Percentiles rank a stretch among this genome's conserved stretches.
Evolutionary conservation across 345 rosid species (phyloP).

Genomic region (Raphanus raphanistrum): DNA sequence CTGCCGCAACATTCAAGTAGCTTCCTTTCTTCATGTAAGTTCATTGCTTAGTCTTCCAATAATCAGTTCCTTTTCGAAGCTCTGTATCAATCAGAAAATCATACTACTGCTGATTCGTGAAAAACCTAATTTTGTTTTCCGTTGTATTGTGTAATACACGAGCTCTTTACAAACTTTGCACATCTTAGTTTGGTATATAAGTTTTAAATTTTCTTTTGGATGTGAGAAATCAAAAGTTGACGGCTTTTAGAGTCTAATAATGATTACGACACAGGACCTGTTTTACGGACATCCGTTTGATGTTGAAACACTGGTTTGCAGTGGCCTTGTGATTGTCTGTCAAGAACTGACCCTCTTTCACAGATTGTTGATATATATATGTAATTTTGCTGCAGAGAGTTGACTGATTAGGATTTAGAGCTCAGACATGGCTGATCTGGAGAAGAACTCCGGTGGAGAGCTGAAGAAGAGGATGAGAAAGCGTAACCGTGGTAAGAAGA

Average conservation of each 20-base stretch:
- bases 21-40: slow-evolving; percentile 1
- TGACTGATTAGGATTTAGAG: slow-evolving; percentile 11
- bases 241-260: neutral
- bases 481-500: slow-evolving; percentile 43
- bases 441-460: slow-evolving; percentile 32
- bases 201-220: neutral
- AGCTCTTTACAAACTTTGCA: neutral
- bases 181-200: neutral
- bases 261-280: neutral
- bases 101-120: neutral
- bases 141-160: neutral
- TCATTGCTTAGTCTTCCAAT: neutral
- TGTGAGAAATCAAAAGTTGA: neutral
- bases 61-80: neutral
- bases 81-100: neutral
- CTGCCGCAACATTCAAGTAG: neutral
- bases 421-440: slow-evolving; percentile 38
- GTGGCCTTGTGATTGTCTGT: neutral
- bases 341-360: neutral
- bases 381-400: slow-evolving; percentile 10
- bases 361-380: no score
- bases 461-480: slow-evolving; percentile 48
- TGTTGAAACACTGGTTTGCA: neutral
- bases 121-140: neutral
- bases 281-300: neutral